These are phyloP conservation scores for Solanum medicagineum DNA, from an alignment of 257 asterid genomes.

Conservation along the genomic window DNA sequence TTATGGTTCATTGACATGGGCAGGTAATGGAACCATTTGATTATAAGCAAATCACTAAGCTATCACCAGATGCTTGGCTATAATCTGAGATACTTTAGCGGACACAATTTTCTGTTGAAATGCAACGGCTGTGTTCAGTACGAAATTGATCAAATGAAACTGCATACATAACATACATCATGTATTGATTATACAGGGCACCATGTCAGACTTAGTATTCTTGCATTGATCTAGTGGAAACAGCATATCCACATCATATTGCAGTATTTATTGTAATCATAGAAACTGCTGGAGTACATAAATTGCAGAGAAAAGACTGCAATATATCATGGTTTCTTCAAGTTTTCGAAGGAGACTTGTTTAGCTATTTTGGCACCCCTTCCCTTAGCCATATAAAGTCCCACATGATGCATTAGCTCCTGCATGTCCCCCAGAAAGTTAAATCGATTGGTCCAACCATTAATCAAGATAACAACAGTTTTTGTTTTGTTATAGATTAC, in stretches of 20 bases:
- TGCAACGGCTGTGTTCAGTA: not conserved
- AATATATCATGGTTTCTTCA: not conserved
- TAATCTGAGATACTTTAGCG: not conserved
- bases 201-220: not conserved
- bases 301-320: not conserved
- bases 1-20: not conserved
- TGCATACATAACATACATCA: not conserved
- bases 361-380: slow-evolving; percentile 56
- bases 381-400: slow-evolving; percentile 11
- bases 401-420: slow-evolving; percentile 44
- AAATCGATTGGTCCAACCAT: not conserved
- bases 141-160: not conserved
- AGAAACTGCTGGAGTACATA: not conserved
- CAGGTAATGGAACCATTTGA: not conserved
- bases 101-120: not conserved
- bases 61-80: not conserved
- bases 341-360: slow-evolving; percentile 10
- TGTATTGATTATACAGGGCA: not conserved
- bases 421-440: not conserved
- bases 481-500: not conserved
- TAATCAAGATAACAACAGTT: not conserved
- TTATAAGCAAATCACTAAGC: not conserved
- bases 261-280: not conserved
- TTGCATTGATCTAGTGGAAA: not conserved
- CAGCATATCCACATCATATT: not conserved